Conservation (phyloP, 2,329 filamentous ascomycete species). For the Botrytis fabae region DNA sequence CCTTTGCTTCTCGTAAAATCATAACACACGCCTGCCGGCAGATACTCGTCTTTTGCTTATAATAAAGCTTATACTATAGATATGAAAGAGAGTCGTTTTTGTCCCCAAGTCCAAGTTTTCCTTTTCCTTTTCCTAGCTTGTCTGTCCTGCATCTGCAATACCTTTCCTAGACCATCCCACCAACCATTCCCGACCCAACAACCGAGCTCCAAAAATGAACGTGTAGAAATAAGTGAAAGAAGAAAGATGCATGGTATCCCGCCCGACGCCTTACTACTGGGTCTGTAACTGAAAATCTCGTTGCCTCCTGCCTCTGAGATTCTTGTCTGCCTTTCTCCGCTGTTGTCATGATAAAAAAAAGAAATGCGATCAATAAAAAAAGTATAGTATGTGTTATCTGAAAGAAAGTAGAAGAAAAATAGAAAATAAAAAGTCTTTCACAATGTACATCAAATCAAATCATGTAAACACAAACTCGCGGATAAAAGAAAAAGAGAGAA, state of each 20-base stretch:
- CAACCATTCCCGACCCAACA: background rate
- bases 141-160: background rate
- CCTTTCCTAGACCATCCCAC: background rate
- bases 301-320: background rate
- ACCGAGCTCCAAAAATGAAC: background rate
- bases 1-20: background rate
- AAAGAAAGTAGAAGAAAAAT: slow-evolving; percentile 1
- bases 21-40: slow-evolving; percentile 6
- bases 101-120: background rate
- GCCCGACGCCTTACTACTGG: background rate
- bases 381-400: background rate
- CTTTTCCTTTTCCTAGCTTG: background rate
- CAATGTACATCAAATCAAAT: background rate
- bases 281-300: background rate
- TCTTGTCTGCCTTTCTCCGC: background rate
- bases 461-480: background rate
- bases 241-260: slow-evolving; percentile 10
- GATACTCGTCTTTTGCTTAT: background rate
- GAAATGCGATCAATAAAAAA: background rate
- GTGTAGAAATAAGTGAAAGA: background rate
- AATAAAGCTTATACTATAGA: background rate
- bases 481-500: background rate
- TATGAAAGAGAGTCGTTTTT: slow-evolving; percentile 1
- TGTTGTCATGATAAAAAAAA: background rate
- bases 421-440: slow-evolving; percentile 9